Evolutionary conservation across 495 filamentous ascomycete species (phyloP).

Genomic region (Penicillium crystallinum): DNA sequence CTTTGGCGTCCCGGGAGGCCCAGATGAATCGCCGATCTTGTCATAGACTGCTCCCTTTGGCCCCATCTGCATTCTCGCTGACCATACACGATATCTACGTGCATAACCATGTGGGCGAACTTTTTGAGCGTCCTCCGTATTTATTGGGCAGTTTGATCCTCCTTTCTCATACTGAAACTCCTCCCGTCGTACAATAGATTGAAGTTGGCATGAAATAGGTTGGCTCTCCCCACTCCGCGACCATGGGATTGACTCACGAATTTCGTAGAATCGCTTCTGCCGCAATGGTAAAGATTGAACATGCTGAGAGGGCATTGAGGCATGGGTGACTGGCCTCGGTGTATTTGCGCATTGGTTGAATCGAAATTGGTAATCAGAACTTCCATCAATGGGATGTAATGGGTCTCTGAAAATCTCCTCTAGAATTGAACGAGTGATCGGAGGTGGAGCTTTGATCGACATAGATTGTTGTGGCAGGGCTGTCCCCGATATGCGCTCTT

Average conservation of each 20-base stretch:
- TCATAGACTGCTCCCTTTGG: conserved; percentile 5
- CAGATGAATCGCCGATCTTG: conserved; percentile 16
- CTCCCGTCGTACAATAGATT: neutral
- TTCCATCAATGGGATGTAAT: neutral
- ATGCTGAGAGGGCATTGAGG: neutral
- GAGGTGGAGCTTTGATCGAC: neutral
- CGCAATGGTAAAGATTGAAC: neutral
- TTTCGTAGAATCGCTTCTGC: neutral
- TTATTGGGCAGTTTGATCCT: neutral
- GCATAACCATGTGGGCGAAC: neutral
- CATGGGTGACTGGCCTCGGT: neutral
- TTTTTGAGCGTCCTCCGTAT: neutral
- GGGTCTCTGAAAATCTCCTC: conserved; percentile 1
- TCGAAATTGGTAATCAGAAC: neutral
- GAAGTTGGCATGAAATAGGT: neutral
- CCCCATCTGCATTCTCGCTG: conserved; percentile 34
- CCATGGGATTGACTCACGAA: neutral
- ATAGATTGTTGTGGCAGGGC: neutral
- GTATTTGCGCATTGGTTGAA: neutral
- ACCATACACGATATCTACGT: conserved; percentile 33
- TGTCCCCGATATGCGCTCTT: neutral
- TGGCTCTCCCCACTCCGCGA: neutral
- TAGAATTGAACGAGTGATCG: neutral
- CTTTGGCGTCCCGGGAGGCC: conserved; percentile 37
- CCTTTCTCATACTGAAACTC: neutral